Base-by-base conservation (phyloP, 2,329 filamentous ascomycete species). In the Microdochium trichocladiopsis region DNA sequence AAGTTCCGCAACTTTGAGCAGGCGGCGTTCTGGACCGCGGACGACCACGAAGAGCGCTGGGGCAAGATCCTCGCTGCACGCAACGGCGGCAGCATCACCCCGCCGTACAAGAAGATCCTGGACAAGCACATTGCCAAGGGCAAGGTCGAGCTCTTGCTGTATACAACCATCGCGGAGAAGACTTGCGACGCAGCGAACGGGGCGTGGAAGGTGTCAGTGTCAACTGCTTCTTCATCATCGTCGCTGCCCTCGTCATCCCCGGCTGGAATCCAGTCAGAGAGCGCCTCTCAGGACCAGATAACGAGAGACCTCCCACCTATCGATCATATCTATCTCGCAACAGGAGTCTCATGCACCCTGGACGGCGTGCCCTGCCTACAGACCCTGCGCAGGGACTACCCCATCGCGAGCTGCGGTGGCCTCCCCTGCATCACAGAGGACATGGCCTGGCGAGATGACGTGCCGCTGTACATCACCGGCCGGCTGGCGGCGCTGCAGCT, bases 1-100 rank as follows among this genome's bases (percentile, higher is more conserved):
- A 93, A 93, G 64, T 93, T 88, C 66, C 83, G 85, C 52, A 93
- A 93, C 63, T 79, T 83, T 51, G 83, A 88, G 58, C 87, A 92
- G 63, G 84, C 88, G 1, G 77, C 78, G 0, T 94, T 92, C 66
- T 92, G 87, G 86, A 82, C 80, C 6, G 86, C 87, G 3, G 87
- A 91, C 58, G 81, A 79, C 5, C 84, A 90, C 54, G 77, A 83
- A 24, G 79, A 92, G 66, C 77, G 87, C 2, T 75, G 84, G 25
- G 75, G 83, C 33, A 86, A 88, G 67, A 77, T 88, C 56, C 75
- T 77, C 56, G 68, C 73, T 47, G 88, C 88, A 0, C 77, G 87
- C 6, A 83, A 85, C 16, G 89, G 89, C 2, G 88, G 88, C n/a
- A 90, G 86, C 65, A 81, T 92, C 57, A 90, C 84, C 3, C 84